These are phyloP conservation scores for Amanita inopinata DNA, from an alignment of 768 basidiomycete species.

Conservation along the genomic window DNA sequence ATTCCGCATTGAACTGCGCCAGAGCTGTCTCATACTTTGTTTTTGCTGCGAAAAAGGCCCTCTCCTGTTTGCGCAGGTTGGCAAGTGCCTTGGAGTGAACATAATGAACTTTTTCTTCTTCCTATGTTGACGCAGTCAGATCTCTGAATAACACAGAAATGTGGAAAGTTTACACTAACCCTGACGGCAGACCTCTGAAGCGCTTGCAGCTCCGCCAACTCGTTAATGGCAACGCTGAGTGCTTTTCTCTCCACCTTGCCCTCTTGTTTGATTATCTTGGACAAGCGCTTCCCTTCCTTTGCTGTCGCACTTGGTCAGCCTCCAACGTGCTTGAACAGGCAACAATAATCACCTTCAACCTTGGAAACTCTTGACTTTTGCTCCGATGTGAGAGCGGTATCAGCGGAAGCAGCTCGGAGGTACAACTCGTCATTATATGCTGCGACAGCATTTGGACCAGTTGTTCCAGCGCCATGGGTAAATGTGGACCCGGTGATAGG, in stretches of 20 bases:
- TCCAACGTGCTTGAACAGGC: neutral
- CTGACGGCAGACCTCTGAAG: conserved; percentile 61
- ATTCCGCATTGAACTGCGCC: conserved; percentile 35
- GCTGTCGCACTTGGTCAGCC: neutral
- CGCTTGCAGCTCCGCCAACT: conserved; percentile 57
- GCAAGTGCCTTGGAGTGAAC: conserved; percentile 43
- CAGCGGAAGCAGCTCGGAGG: conserved; percentile 35
- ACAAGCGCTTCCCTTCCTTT: conserved; percentile 1
- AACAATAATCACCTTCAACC: conserved; percentile 31
- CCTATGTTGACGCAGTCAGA: conserved; percentile 19
- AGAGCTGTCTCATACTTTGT: conserved; percentile 45
- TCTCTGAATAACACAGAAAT: neutral
- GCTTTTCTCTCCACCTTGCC: conserved; percentile 59
- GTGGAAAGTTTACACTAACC: conserved; percentile 20
- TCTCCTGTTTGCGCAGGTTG: conserved; percentile 54
- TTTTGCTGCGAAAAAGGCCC: conserved; percentile 50
- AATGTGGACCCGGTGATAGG: conserved; percentile 32
- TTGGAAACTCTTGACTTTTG: conserved; percentile 43
- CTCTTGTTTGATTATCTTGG: conserved; percentile 51
- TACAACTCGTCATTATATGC: conserved; percentile 30
- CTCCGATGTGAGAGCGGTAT: conserved; percentile 36
- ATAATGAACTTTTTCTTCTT: conserved; percentile 48
- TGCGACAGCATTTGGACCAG: conserved; percentile 35
- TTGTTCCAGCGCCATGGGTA: conserved; percentile 43
- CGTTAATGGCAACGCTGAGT: conserved; percentile 48